Percentiles rank a stretch among this genome's conserved stretches.
Conservation (phyloP, 2,329 filamentous ascomycete species). For the Canariomyces notabilis region DNA sequence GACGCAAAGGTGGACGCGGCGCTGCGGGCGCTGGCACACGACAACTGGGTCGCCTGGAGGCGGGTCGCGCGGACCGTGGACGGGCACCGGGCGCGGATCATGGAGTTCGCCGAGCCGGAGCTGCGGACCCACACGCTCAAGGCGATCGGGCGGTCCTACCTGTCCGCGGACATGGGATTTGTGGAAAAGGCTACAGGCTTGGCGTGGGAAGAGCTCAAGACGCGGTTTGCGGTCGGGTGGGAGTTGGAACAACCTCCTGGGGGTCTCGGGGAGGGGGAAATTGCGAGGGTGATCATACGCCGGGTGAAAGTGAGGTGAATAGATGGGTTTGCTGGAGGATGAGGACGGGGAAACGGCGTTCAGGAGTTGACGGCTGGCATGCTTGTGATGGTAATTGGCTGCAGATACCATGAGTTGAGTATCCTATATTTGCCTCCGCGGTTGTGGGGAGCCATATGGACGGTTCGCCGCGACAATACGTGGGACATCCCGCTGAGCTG, state of each 20-base stretch:
- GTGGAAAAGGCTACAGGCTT: slow-evolving; percentile 64
- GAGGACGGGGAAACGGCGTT: not conserved
- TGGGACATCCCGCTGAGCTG: too few species aligned
- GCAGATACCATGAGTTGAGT: too few species aligned
- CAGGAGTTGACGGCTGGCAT: not conserved
- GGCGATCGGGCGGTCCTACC: slow-evolving; percentile 77
- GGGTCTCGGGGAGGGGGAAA: slow-evolving; percentile 63
- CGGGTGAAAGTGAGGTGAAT: slow-evolving; percentile 40
- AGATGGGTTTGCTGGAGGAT: not conserved
- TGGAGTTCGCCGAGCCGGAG: slow-evolving; percentile 75
- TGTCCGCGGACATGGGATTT: slow-evolving; percentile 63
- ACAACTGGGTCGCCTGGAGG: slow-evolving; percentile 80
- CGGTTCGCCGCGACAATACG: too few species aligned
- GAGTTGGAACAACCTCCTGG: slow-evolving; percentile 69
- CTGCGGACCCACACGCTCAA: slow-evolving; percentile 75
- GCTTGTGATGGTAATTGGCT: not conserved
- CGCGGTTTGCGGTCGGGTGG: slow-evolving; percentile 77
- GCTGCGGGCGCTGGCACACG: slow-evolving; percentile 66
- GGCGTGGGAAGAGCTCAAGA: slow-evolving; percentile 66
- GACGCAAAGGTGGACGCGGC: slow-evolving; percentile 66
- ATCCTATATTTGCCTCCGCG: too few species aligned
- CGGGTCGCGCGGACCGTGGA: slow-evolving; percentile 67
- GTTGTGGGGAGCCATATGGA: too few species aligned
- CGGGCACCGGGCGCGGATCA: slow-evolving; percentile 70
- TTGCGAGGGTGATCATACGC: slow-evolving; percentile 70